phyloP scores from a whole-genome alignment of 2,329 filamentous ascomycete species.

The Aspergillus chevalieri region DNA sequence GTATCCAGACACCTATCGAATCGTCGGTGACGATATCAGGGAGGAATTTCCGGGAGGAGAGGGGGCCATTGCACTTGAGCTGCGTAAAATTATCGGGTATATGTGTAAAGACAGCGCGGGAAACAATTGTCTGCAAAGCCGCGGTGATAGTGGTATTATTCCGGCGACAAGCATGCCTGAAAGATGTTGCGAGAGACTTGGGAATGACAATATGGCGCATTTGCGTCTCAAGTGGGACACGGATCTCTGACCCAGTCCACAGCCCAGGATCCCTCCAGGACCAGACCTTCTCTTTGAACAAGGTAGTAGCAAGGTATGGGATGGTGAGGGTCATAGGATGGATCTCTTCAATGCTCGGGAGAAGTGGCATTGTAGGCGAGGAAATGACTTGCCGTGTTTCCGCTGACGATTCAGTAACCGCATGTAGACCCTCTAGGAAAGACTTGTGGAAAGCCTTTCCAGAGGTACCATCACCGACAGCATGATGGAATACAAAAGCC shows the following conservation, averaged over 20 bases:
- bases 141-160: slow-evolving; percentile 39
- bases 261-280: slow-evolving; percentile 21
- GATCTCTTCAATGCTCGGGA: slow-evolving; percentile 37
- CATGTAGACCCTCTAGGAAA: slow-evolving; percentile 34
- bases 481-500: slow-evolving; percentile 45
- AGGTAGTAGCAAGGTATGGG: slow-evolving; percentile 25
- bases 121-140: slow-evolving; percentile 34
- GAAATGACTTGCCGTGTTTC: slow-evolving; percentile 16
- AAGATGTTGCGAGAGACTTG: slow-evolving; percentile 16
- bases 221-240: slow-evolving; percentile 17
- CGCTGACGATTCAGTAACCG: slow-evolving; percentile 3
- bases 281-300: slow-evolving; percentile 30
- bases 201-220: slow-evolving; percentile 29
- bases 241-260: slow-evolving; percentile 32
- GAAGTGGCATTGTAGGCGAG: slow-evolving; percentile 24
- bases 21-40: slow-evolving; percentile 28
- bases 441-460: slow-evolving; percentile 41
- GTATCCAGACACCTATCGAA: slow-evolving; percentile 33
- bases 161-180: slow-evolving; percentile 29
- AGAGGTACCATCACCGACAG: slow-evolving; percentile 42
- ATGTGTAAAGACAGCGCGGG: slow-evolving; percentile 31
- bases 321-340: slow-evolving; percentile 36
- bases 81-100: slow-evolving; percentile 23
- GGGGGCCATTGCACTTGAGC: slow-evolving; percentile 28
- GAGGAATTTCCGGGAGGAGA: slow-evolving; percentile 36